Conservation (phyloP, 768 basidiomycete species). For the Lactarius akahatsu region DNA sequence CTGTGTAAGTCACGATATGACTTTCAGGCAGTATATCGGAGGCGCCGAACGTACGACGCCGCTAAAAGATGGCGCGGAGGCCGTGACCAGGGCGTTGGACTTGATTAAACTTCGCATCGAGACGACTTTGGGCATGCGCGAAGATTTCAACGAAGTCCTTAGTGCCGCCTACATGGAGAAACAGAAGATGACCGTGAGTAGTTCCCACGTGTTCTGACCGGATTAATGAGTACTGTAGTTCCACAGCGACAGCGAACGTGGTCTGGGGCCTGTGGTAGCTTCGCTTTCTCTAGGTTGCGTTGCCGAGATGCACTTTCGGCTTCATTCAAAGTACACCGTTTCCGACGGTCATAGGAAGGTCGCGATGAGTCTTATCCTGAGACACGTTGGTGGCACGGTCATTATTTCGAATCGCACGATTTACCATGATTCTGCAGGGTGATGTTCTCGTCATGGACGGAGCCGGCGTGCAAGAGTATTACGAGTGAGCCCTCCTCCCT, state of each 20-base stretch:
- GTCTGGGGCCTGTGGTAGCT: constrained; percentile 70
- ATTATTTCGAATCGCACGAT: constrained; percentile 3
- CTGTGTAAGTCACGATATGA: constrained; percentile 6
- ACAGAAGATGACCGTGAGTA: constrained; percentile 74
- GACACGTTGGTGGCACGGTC: constrained; percentile 52
- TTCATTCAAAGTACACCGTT: constrained; percentile 39
- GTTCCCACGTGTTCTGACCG: constrained; percentile 24
- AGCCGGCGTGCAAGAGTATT: constrained; percentile 59
- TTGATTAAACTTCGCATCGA: constrained; percentile 57
- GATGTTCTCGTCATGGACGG: constrained; percentile 82
- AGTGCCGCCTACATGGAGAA: constrained; percentile 83
- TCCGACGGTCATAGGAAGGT: constrained; percentile 34
- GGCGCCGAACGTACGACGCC: constrained; percentile 72
- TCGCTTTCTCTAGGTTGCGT: constrained; percentile 75
- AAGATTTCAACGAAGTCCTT: constrained; percentile 73
- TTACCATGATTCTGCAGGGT: constrained; percentile 47
- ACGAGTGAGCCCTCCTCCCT: constrained; percentile 52
- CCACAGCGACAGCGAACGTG: constrained; percentile 75
- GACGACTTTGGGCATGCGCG: constrained; percentile 42
- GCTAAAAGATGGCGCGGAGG: constrained; percentile 55
- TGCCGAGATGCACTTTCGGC: constrained; percentile 78
- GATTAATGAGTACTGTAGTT: constrained; percentile 45
- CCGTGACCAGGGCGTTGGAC: constrained; percentile 56
- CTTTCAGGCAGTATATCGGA: constrained; percentile 61
- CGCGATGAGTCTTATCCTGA: constrained; percentile 56